Evolutionary conservation across 106 monocot species (phyloP), one percentile per base, ranked within the genome.

Genomic region (Triglochin maritima): DNA sequence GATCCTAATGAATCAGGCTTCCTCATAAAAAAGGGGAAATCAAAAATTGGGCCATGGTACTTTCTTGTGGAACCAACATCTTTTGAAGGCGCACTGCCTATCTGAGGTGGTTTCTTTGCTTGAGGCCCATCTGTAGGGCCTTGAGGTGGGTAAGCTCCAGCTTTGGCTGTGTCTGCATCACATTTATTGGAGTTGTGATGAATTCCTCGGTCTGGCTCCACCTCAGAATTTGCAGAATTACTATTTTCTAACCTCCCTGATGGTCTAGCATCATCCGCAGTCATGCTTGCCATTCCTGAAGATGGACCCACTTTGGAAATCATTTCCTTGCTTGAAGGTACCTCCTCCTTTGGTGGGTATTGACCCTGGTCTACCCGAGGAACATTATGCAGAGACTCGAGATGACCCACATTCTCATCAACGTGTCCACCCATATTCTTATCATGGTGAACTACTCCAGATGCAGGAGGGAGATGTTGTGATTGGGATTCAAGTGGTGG

Each of bases 1-100:
- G 72, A 69, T 8, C 74, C 78, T 58, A 78, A 81, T 9, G 84
- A 63, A 51, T 98, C 92, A 71, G 71, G 71, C 49, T 82, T 92
- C 56, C 86, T 84, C 9, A 80, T 89, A 75, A 84, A 98, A 72
- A 60, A 88, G 64, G 92, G 87, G 70, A 98, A 98, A 80, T 98
- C 98, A 82, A 92, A 98, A 63, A 98, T 78, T 14, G 98, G 98
- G 2, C 88, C 98, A 76, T 84, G 74, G 67, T 80, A 89, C 72
- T 86, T 98, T 82, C 82, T 84, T 8, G 78, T 62, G 56, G 77
- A 43, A 58, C 66, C 66, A 67, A 8, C 64, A 51, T 91, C 86
- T 62, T 72, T 82, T 50, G 71, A 43, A 56, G 75, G 54, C 4
- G 55, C 57, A 66, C 56, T 73, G 46, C 49, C 71, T 58, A 78